Base-by-base conservation (phyloP, 805 yeast genomes). In the Candida sanyiensis region DNA sequence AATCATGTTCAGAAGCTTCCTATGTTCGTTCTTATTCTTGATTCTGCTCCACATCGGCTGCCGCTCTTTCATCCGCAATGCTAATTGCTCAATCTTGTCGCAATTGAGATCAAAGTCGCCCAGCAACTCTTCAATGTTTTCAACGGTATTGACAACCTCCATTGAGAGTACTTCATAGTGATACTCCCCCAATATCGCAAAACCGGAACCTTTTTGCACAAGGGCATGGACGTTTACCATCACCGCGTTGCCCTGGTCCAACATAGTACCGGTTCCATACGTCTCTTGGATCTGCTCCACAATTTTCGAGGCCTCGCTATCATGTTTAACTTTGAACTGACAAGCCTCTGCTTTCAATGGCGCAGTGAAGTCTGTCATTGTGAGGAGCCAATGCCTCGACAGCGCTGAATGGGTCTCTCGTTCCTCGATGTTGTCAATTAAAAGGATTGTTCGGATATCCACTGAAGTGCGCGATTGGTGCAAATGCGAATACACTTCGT, bases 161-260 rank as follows among this genome's bases (percentile, higher is more conserved):
- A 38, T 10, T 7, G 24, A n/a, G 6, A 8, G 10, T 15, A 21
- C 27, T 13, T 15, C 18, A 22, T 28, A 33, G 8, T 12, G 22
- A 22, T 27, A 27, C 13, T 28, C 29, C 3, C 21, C 23, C 8
- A 10, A 3, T 6, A 19, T 9, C 17, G 9, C 26, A 23, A 23
- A 23, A n/a, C 17, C 4, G 17, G 19, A 21, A 28, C 22, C 20
- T 28, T 24, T 12, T 10, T 6, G 19, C 10, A 32, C 37, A 1
- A 23, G 26, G 7, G 28, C 38, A 4, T 24, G 25, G 4, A 35
- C 43, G 7, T 42, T 30, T 3, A 35, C 35, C 8, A 35, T 9
- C 26, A 32, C 38, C 7, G 13, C 30, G 12, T n/a, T 27, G 29
- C 16, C 29, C 8, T 7, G 8, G 7, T 29, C 23, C 22, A 36